A percentile compares a stretch with the other conserved stretches of the same genome.
Evolutionary conservation across 306 rosid genomes (phyloP).

Genomic region (Carpinus fangiana): DNA sequence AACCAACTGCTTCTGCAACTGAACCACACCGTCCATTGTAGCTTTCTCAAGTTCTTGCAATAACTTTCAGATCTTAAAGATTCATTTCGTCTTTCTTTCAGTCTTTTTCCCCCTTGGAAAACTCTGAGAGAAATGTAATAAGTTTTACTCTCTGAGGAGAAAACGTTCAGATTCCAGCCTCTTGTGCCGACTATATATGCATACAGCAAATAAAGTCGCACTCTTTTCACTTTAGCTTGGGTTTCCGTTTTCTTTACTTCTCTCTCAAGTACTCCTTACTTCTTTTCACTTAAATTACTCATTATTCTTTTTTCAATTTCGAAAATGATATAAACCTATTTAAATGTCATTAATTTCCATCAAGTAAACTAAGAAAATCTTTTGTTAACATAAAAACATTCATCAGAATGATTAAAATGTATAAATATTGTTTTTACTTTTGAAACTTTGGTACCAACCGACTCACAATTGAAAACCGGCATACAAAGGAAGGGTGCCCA

Average conservation of each 20-base stretch:
- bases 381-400: too few species aligned
- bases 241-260: slow-evolving; percentile 27
- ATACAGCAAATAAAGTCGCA: slow-evolving; percentile 9
- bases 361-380: too few species aligned
- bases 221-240: slow-evolving; percentile 9
- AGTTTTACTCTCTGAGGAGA: slow-evolving; percentile 9
- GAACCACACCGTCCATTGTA: slow-evolving; percentile 53
- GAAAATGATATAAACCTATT: too few species aligned
- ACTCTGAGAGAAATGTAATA: slow-evolving; percentile 13
- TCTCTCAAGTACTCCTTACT: slow-evolving; percentile 12
- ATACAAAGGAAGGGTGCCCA: too few species aligned
- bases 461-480: too few species aligned
- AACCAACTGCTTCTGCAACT: slow-evolving; percentile 51
- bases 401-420: too few species aligned
- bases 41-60: slow-evolving; percentile 22
- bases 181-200: slow-evolving; percentile 20
- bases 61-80: slow-evolving; percentile 20
- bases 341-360: too few species aligned
- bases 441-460: too few species aligned
- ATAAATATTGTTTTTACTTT: too few species aligned
- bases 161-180: slow-evolving; percentile 18
- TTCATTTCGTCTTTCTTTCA: slow-evolving; percentile 24
- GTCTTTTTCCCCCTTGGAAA: slow-evolving; percentile 13
- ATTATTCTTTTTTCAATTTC: too few species aligned
- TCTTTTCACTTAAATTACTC: neutral